These are phyloP conservation scores for Linum lewisii DNA, from an alignment of 345 rosid species.

Conservation along the genomic window DNA sequence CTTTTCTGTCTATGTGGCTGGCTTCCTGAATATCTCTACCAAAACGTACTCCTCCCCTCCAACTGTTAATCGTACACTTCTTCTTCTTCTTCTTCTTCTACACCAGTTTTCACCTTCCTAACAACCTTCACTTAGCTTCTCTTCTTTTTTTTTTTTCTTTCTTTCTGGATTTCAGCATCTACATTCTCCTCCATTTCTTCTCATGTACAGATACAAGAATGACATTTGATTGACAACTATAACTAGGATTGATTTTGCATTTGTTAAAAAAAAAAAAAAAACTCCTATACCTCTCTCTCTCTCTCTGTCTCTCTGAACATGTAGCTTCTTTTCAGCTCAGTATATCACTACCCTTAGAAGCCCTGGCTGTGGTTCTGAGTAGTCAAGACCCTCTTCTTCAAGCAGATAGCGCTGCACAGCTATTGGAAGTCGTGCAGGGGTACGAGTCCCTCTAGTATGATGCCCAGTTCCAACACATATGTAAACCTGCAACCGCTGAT, in stretches of 20 bases:
- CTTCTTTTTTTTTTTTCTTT: not conserved
- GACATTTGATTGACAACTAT: constrained; percentile 12
- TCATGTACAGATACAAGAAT: constrained; percentile 56
- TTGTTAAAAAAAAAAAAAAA: constrained; percentile 19
- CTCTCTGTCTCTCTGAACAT: too few species aligned
- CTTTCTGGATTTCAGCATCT: constrained; percentile 20
- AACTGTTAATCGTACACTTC: constrained; percentile 33
- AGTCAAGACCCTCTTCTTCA: constrained; percentile 87
- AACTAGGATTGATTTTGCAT: constrained; percentile 18
- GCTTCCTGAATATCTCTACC: constrained; percentile 25
- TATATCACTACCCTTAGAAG: constrained; percentile 81
- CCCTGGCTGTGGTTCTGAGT: constrained; percentile 86
- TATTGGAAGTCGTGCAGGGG: constrained; percentile 85
- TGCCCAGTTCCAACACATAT: constrained; percentile 96
- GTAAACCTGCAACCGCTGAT: constrained; percentile 78
- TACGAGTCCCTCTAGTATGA: constrained; percentile 83
- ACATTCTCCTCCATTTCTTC: constrained; percentile 33
- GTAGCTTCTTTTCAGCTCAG: constrained; percentile 22
- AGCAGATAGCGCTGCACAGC: constrained; percentile 86
- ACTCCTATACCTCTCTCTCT: constrained; percentile 35
- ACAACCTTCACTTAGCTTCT: constrained; percentile 8
- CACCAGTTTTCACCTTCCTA: constrained; percentile 11
- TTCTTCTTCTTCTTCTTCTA: constrained; percentile 15
- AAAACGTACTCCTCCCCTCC: constrained; percentile 30
- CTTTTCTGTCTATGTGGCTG: constrained; percentile 6